These are phyloP conservation scores for Achaetomiella virescens DNA, from an alignment of 495 filamentous ascomycete genomes.

Conservation along the genomic window DNA sequence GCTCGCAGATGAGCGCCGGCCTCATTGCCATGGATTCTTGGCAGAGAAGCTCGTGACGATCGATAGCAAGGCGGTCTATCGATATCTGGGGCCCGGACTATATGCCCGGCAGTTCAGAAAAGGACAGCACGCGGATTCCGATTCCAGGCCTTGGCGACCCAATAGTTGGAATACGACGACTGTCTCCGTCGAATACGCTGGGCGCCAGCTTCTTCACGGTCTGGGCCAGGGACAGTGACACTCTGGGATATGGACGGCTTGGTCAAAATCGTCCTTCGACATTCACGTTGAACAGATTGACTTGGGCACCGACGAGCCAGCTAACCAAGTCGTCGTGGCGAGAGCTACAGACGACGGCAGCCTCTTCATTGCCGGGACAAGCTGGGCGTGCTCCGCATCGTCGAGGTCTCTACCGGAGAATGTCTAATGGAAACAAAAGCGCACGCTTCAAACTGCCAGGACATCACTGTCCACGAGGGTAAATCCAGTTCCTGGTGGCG, in stretches of 20 bases:
- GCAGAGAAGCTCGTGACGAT: slow-evolving; percentile 65
- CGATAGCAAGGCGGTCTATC: slow-evolving; percentile 65
- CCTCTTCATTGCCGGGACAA: slow-evolving; percentile 78
- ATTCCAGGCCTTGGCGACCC: slow-evolving; percentile 71
- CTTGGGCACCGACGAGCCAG: slow-evolving; percentile 49
- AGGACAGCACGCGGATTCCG: slow-evolving; percentile 33
- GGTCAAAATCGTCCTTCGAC: slow-evolving; percentile 53
- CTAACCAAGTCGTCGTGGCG: slow-evolving; percentile 73
- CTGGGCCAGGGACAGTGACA: slow-evolving; percentile 65
- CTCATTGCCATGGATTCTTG: slow-evolving; percentile 61
- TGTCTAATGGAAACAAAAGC: slow-evolving; percentile 67
- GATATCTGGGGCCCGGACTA: slow-evolving; percentile 51
- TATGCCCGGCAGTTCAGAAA: slow-evolving; percentile 22
- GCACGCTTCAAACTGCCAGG: slow-evolving; percentile 79
- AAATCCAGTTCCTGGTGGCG: slow-evolving; percentile 56
- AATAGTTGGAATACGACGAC: slow-evolving; percentile 64
- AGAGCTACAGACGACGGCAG: slow-evolving; percentile 53
- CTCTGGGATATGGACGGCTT: slow-evolving; percentile 75
- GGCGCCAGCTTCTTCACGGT: slow-evolving; percentile 80
- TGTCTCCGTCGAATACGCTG: slow-evolving; percentile 50
- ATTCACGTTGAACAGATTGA: slow-evolving; percentile 63
- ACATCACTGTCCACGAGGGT: slow-evolving; percentile 61
- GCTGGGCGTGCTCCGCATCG: slow-evolving; percentile 66
- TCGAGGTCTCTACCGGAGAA: slow-evolving; percentile 42
- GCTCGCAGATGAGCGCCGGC: slow-evolving; percentile 27